These are phyloP conservation scores for Acanthamoeba sp. DNA, from an alignment of 208 protist species.

Conservation along the genomic window DNA sequence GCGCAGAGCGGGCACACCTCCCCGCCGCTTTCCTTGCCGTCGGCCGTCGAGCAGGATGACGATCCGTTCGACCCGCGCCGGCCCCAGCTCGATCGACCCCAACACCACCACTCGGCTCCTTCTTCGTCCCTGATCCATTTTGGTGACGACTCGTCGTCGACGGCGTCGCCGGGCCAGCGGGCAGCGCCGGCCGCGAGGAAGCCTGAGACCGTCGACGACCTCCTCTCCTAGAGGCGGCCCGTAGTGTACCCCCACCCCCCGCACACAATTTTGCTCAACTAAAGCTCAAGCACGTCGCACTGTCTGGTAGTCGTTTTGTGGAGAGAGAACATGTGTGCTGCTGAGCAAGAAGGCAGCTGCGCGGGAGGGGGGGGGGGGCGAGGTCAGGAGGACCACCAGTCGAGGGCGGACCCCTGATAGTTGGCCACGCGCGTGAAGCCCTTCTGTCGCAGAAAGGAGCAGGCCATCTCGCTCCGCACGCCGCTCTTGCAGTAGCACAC, in stretches of 20 bases:
- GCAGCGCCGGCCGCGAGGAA: neutral
- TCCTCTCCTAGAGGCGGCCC: neutral
- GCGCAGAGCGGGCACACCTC: neutral
- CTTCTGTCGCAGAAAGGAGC: neutral
- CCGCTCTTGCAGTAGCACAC: slow-evolving; percentile 63
- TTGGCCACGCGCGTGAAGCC: slow-evolving; percentile 23
- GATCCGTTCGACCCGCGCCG: neutral
- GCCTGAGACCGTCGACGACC: neutral
- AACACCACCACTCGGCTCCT: neutral
- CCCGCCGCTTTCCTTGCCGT: neutral
- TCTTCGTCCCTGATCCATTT: neutral
- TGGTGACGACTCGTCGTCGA: neutral
- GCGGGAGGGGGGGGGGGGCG: too few species aligned
- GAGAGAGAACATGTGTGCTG: too few species aligned
- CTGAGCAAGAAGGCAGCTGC: too few species aligned
- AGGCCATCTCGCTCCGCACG: slow-evolving; percentile 47
- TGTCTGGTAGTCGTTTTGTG: too few species aligned
- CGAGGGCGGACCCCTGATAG: slow-evolving; percentile 12
- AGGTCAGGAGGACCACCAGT: slow-evolving; percentile 16
- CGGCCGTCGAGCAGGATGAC: too few species aligned
- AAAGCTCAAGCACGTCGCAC: too few species aligned
- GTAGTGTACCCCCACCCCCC: neutral
- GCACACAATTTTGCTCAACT: neutral
- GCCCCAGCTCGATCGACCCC: neutral
- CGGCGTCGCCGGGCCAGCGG: neutral